Evolutionary conservation across 2,329 filamentous ascomycete genomes (phyloP), one percentile per base, ranked within the genome.

Genomic region (Dothistroma septosporum): DNA sequence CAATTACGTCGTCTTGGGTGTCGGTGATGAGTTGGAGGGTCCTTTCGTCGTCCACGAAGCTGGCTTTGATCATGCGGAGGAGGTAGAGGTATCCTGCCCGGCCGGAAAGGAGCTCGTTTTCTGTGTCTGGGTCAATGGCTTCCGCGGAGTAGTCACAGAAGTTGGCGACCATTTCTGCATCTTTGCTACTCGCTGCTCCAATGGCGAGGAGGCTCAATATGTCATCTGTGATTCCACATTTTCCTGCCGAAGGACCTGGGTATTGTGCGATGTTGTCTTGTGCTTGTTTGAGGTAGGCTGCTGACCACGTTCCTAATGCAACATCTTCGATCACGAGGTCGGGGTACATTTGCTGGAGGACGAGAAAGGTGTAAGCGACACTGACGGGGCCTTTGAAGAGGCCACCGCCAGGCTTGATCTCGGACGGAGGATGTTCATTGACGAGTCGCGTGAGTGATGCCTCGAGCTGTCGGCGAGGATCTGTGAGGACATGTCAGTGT

Each of bases 51-150:
- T 80, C 76, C 0, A 79, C 73, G 50, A 88, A 83, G 63, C 81
- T 82, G 31, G 81, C 79, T 22, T 82, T 82, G 35, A 89, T 83
- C 60, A 89, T 75, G 0, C 88, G 80, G 46, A 91, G 79, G 48
- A 89, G 76, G 70, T 90, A 90, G 24, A 91, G 77, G 57, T 85
- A 83, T 0, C 88, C 88, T 1, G 87, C 85, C 11, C 86, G 81
- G 6, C 88, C 88, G 70, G 87, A 86, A 6, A 88, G 75, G 73
- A 87, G 82, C 69, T 90, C 87, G 57, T 88, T 85, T 48, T 78
- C 77, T 28, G 81, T 80, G 1, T 78, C 77, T 0, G 68, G 61
- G 55, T 79, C 76, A 11, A 78, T 72, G 53, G 79, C 80, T 52
- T 83, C 78, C 7, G 72, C 76, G 10, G 77, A 74, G 68, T 80